Conservation (phyloP, 2,329 filamentous ascomycete species). For the Diaporthe sp. region DNA sequence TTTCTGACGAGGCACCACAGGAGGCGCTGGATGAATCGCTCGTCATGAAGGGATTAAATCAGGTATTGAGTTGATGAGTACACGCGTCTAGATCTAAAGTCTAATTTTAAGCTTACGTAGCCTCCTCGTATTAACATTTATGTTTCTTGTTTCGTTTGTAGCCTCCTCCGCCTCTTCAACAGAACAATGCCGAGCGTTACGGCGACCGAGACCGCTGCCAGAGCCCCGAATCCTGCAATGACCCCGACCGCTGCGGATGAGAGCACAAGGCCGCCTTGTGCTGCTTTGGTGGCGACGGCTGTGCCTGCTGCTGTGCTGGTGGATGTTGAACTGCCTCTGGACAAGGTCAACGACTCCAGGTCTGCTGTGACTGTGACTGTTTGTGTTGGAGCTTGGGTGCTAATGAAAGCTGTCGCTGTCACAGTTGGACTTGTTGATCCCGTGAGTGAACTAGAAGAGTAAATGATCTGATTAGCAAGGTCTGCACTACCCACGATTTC, state of each 20-base stretch:
- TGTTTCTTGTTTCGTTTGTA: not conserved
- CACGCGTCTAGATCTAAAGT: not conserved
- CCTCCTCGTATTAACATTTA: not conserved
- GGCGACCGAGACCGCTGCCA: not conserved
- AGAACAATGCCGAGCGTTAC: not conserved
- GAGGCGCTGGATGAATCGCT: no score
- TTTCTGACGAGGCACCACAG: no score
- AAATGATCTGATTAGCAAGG: not conserved
- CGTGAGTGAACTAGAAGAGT: not conserved
- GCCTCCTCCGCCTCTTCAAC: not conserved
- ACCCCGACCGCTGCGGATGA: constrained; percentile 17
- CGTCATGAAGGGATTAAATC: no score
- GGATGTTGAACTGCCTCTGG: not conserved
- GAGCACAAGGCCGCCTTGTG: not conserved
- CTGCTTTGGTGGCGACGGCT: not conserved
- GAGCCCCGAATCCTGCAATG: not conserved
- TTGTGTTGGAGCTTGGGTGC: not conserved
- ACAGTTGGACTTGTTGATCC: not conserved
- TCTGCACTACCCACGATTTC: no score
- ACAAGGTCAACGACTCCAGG: not conserved
- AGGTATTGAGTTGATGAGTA: not conserved
- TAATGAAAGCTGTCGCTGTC: constrained; percentile 12
- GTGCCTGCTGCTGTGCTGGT: not conserved
- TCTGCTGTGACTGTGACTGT: constrained; percentile 17
- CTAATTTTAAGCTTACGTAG: not conserved